Evolutionary conservation across 2,329 filamentous ascomycete genomes (phyloP).

Genomic region (Emergomyces pasteurianus): DNA sequence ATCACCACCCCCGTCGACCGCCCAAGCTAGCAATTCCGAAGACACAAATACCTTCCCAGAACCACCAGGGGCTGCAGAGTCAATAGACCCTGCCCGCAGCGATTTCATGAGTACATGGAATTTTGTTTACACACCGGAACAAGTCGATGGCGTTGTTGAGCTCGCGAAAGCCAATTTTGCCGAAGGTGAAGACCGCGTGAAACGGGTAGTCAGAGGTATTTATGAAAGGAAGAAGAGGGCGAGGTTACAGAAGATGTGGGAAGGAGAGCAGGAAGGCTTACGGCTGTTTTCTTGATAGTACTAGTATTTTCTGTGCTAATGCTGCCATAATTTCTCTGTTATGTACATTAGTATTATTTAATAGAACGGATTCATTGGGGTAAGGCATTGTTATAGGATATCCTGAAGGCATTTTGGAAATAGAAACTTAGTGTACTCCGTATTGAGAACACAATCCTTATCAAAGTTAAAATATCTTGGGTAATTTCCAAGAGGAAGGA

Average conservation of each 20-base stretch:
- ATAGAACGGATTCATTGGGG: background rate
- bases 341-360: background rate
- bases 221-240: conserved; percentile 79
- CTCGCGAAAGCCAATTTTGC: conserved; percentile 78
- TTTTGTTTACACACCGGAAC: conserved; percentile 84
- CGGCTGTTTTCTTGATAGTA: background rate
- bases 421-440: background rate
- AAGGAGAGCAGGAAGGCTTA: conserved; percentile 2
- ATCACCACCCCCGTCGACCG: conserved; percentile 12
- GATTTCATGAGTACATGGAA: conserved; percentile 97
- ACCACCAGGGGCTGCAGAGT: conserved; percentile 48
- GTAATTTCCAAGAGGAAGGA: background rate
- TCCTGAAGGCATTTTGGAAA: background rate
- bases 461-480: background rate
- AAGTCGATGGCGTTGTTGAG: conserved; percentile 73
- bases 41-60: conserved; percentile 11
- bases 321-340: no score
- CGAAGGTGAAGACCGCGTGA: conserved; percentile 68
- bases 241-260: conserved; percentile 36
- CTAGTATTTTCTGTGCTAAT: background rate
- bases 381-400: background rate
- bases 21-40: conserved; percentile 12
- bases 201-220: conserved; percentile 68
- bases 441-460: background rate
- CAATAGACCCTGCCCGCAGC: conserved; percentile 66